These are phyloP conservation scores for Phlyctochytrium bullatum DNA, from an alignment of 192 early-diverging fungal species.

Conservation along the genomic window DNA sequence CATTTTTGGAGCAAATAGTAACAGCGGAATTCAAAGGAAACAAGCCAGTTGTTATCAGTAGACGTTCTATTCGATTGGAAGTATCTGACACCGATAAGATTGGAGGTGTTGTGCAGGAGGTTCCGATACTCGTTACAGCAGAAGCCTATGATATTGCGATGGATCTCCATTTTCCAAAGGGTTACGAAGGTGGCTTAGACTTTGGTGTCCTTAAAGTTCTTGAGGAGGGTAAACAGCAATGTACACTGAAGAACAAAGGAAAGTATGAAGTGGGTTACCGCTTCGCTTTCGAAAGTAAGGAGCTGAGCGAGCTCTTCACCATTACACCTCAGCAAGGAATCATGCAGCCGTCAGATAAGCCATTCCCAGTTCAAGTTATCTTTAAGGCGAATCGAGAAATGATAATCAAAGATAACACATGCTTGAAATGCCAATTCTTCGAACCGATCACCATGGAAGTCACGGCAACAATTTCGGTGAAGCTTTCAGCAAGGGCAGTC, in stretches of 20 bases:
- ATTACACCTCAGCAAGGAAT: constrained; percentile 51
- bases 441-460: constrained; percentile 58
- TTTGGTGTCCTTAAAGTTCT: constrained; percentile 60
- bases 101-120: constrained; percentile 55
- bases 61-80: constrained; percentile 51
- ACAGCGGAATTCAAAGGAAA: constrained; percentile 54
- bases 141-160: constrained; percentile 66
- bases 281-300: constrained; percentile 52
- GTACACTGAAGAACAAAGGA: constrained; percentile 36
- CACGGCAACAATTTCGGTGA: constrained; percentile 52
- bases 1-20: constrained; percentile 41
- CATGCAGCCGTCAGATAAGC: constrained; percentile 62
- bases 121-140: constrained; percentile 53
- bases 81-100: constrained; percentile 54
- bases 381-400: constrained; percentile 48
- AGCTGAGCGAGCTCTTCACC: constrained; percentile 48
- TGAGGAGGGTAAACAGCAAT: constrained; percentile 53
- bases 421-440: constrained; percentile 57
- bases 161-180: constrained; percentile 64
- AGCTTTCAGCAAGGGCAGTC: constrained; percentile 51
- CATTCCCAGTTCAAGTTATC: constrained; percentile 52
- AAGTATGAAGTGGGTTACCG: constrained; percentile 66
- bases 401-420: constrained; percentile 36
- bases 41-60: constrained; percentile 50
- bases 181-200: constrained; percentile 57